Percentiles rank a stretch among this genome's conserved stretches.
phyloP scores from a whole-genome alignment of 1,139 yeast genomes.

The Candida neerlandica region DNA sequence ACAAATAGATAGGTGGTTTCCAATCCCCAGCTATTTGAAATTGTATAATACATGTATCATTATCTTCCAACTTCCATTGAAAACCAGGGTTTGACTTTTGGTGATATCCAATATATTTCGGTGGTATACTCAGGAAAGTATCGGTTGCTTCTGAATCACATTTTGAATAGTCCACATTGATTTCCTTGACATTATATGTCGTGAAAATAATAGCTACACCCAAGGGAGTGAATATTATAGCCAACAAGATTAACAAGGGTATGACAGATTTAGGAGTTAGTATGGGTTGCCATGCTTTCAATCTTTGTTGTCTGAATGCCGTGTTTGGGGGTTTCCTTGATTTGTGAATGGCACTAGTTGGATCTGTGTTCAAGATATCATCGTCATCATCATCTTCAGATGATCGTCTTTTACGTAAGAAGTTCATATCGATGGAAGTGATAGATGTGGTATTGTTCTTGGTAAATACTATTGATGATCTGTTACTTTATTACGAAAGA shows the following conservation, averaged over 20 bases:
- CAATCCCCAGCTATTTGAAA: conserved; percentile 63
- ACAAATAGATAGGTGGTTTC: conserved; percentile 61
- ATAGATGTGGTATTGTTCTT: neutral
- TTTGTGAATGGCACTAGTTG: conserved; percentile 37
- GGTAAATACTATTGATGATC: neutral
- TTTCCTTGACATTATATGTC: conserved; percentile 59
- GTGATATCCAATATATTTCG: conserved; percentile 53
- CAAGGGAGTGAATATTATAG: conserved; percentile 71
- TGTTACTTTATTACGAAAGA: neutral
- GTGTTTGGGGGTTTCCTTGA: conserved; percentile 75
- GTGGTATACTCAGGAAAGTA: conserved; percentile 49
- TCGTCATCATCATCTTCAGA: conserved; percentile 32
- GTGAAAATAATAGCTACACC: conserved; percentile 69
- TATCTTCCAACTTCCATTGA: conserved; percentile 53
- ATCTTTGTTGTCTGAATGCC: conserved; percentile 73
- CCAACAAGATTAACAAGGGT: conserved; percentile 62
- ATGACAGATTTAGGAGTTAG: conserved; percentile 76
- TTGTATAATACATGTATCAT: conserved; percentile 53
- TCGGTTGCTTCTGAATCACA: conserved; percentile 48
- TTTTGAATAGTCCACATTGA: conserved; percentile 60
- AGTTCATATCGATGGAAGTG: conserved; percentile 32
- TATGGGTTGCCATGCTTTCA: conserved; percentile 84
- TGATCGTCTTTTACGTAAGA: conserved; percentile 39
- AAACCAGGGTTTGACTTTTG: conserved; percentile 46
- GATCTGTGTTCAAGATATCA: conserved; percentile 20